phyloP scores from a whole-genome alignment of 2,329 filamentous ascomycete genomes.

The Lachnellula suecica region DNA sequence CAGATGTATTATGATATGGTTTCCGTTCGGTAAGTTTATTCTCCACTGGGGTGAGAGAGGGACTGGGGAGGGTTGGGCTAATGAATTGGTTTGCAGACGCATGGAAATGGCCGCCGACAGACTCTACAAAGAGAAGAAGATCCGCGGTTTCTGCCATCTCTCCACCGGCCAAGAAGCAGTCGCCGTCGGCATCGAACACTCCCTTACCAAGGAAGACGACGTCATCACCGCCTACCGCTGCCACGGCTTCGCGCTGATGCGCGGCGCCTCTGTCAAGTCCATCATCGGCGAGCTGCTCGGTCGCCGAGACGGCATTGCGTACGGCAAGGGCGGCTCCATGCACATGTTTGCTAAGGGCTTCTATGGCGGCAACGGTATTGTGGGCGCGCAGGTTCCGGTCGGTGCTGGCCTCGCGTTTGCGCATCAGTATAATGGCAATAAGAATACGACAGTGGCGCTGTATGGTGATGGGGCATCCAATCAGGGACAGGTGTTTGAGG shows the following conservation, averaged over 20 bases:
- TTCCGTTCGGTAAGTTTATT: constrained; percentile 69
- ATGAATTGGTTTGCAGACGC: constrained; percentile 58
- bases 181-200: constrained; percentile 94
- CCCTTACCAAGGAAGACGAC: constrained; percentile 87
- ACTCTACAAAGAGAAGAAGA: constrained; percentile 99
- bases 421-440: constrained; percentile 87
- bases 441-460: constrained; percentile 83
- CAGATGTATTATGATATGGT: constrained; percentile 99
- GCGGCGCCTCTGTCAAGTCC: constrained; percentile 82
- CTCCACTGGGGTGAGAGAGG: no score
- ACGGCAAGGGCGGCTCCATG: constrained; percentile 99
- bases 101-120: constrained; percentile 99
- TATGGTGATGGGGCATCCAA: constrained; percentile 99
- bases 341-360: constrained; percentile 99
- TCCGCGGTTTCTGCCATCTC: constrained; percentile 98
- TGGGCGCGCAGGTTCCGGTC: constrained; percentile 96
- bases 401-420: constrained; percentile 96
- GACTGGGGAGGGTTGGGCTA: not conserved
- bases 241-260: constrained; percentile 98
- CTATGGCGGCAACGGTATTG: constrained; percentile 98
- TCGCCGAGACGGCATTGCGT: constrained; percentile 92
- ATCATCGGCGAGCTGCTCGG: constrained; percentile 96
- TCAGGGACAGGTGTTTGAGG: constrained; percentile 99
- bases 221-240: constrained; percentile 98
- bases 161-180: constrained; percentile 98